Percentiles rank a stretch among this genome's conserved stretches.
phyloP scores from a whole-genome alignment of 441 rosid genomes.

The Kokia cookei region DNA sequence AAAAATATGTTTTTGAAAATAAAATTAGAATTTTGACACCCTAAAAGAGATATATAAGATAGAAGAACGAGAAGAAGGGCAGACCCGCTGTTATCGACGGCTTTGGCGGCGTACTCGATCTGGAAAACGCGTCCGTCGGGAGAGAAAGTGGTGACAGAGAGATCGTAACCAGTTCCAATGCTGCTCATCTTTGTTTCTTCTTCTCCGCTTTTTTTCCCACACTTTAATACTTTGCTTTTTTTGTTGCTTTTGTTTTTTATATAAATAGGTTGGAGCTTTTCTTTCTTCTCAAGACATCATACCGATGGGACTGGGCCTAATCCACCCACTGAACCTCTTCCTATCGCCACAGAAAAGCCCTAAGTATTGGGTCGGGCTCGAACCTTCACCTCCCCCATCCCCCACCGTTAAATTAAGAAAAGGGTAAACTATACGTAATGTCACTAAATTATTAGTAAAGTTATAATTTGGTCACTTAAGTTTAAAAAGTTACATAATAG shows the following conservation, averaged over 20 bases:
- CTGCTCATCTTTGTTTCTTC: conserved; percentile 58
- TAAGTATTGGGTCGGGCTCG: neutral
- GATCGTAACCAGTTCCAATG: conserved; percentile 99
- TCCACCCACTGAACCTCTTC: neutral
- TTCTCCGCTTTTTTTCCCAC: neutral
- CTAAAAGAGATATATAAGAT: neutral
- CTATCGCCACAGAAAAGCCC: neutral
- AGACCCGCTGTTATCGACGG: conserved; percentile 98
- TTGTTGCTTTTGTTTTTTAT: neutral
- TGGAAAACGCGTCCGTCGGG: conserved; percentile 99
- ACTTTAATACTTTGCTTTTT: neutral
- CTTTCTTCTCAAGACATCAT: conserved; percentile 3
- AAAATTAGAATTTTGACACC: neutral
- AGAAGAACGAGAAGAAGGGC: neutral
- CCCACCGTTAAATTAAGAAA: too few relatives aligned
- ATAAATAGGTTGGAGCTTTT: neutral
- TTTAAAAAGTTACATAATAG: too few relatives aligned
- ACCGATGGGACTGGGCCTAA: neutral
- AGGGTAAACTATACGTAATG: too few relatives aligned
- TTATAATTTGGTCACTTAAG: too few relatives aligned
- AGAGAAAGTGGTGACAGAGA: conserved; percentile 93
- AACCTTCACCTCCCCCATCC: neutral
- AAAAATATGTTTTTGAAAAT: neutral
- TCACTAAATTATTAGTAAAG: too few relatives aligned
- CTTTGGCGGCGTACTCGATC: conserved; percentile 99